Conservation (phyloP, 2,329 filamentous ascomycete genomes). For the Trichoderma sp. region DNA sequence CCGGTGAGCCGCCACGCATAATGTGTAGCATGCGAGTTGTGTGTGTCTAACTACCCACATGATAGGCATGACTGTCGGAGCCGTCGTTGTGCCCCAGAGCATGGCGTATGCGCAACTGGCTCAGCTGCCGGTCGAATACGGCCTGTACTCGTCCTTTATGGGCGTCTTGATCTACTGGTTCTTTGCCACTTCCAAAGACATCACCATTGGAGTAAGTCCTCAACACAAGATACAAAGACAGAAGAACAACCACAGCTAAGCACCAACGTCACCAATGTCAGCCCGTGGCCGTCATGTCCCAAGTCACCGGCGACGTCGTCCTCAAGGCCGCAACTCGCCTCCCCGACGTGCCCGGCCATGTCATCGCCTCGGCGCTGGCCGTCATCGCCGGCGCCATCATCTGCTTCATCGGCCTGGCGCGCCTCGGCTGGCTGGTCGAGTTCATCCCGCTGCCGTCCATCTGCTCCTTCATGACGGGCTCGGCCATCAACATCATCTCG, state of each 20-base stretch:
- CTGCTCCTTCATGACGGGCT: slow-evolving; percentile 58
- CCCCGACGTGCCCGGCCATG: slow-evolving; percentile 44
- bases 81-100: slow-evolving; percentile 56
- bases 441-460: slow-evolving; percentile 56
- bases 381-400: slow-evolving; percentile 52
- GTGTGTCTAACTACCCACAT: background rate
- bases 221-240: background rate
- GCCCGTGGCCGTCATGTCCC: slow-evolving; percentile 59
- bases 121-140: slow-evolving; percentile 51
- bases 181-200: slow-evolving; percentile 91
- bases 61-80: slow-evolving; percentile 49
- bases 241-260: background rate
- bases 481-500: slow-evolving; percentile 52
- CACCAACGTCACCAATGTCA: slow-evolving; percentile 25
- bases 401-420: slow-evolving; percentile 51
- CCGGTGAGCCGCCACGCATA: slow-evolving; percentile 36
- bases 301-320: slow-evolving; percentile 53
- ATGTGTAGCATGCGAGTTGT: background rate
- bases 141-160: slow-evolving; percentile 80
- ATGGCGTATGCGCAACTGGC: slow-evolving; percentile 57
- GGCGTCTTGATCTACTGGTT: slow-evolving; percentile 96
- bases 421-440: slow-evolving; percentile 57
- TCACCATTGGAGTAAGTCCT: slow-evolving; percentile 75
- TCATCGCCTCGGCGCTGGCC: slow-evolving; percentile 51
- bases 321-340: slow-evolving; percentile 41